Evolutionary conservation across 805 yeast genomes (phyloP), one percentile per base, ranked within the genome.

Genomic region (Cyberlindnera veronae): DNA sequence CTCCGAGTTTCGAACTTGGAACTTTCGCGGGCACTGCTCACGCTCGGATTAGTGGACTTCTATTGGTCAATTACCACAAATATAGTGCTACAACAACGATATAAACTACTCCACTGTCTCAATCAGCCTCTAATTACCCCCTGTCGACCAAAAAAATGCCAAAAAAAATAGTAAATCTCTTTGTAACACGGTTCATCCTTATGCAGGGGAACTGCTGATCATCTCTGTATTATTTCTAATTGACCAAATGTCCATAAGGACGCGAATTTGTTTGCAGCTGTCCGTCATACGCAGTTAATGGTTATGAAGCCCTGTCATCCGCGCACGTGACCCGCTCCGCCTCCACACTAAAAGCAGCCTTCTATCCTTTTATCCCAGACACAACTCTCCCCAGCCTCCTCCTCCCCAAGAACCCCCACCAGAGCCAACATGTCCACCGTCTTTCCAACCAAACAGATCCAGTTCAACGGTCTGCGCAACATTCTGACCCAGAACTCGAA

Each of bases 181-280:
- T 91, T 91, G 97, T 88, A 89, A 83, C 90, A 96, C 97, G 97
- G 95, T 96, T 90, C 98, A 91, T 91, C 98, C 96, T 93, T 93
- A 93, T 91, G 98, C 98, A 91, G 96, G 98, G 98, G 96, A 96
- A 95, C 95, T 93, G 98, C 98, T 91, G 90, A 91, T 93, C 98
- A 91, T 91, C 99, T 91, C 98, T 91, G 99, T 91, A 91, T 91
- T 89, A 95, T 84, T 91, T 90, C 96, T 83, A 90, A 83, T 91
- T 91, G 97, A 91, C 97, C 91, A 88, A 83, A 81, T 82, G 91
- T 81, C 89, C 86, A 81, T 77, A 71, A 74, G 58, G 81, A 39
- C 42, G 19, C 24, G n/a, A 30, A 12, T n/a, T 8, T 16, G 14
- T 5, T 5, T 5, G 7, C 12, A 10, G 5, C 23, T 5, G 33